Evolutionary conservation across 2,329 filamentous ascomycete species (phyloP), one percentile per base, ranked within the genome.

Genomic region (Tolypocladium inflatum): DNA sequence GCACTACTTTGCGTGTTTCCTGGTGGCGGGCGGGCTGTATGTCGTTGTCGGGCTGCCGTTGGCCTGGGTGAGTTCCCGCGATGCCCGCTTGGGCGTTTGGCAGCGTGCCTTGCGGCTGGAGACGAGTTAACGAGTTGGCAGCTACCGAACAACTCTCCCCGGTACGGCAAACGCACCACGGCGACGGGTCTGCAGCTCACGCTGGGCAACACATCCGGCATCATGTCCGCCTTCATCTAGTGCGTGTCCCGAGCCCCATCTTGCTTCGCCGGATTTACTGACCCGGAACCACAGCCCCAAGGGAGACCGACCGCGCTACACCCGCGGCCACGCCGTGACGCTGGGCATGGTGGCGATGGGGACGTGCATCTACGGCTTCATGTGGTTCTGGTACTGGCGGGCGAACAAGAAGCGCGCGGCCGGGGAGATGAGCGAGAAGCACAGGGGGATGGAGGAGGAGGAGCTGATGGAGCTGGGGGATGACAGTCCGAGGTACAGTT

Each of bases 1-100:
- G 8, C 86, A 88, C 63, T 92, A 91, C 65, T 88, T 89, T 62
- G 89, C 74, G 62, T 91, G 88, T 61, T 88, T 91, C 69, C 73
- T 93, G n/a, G 82, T 91, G 0, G 88, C 89, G 0, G 79, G 84
- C 60, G 89, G 89, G 0, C 68, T 93, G 3, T 93, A 92, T 63
- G 75, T 82, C 30, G 70, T 80, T 3, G 80, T 83, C 4, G 80
- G 81, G 0, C 62, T 84, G 59, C 81, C 81, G 5, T 66, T 84
- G n/a, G 80, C 80, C 41, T 84, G 81, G 80, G 72, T 74, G 59
- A 61, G 68, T 65, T 10, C 13, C 54, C 39, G 6, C 19, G 23
- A 23, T 26, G 3, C 30, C 21, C n/a, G 30, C 35, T 9, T 45
- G 13, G 11, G 0, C 9, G 26, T 9, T 30, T 45, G 30, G 9